These are phyloP conservation scores for Lunularia cruciata DNA, from an alignment of 225 moss, liverwort and hornwort species.

Conservation along the genomic window DNA sequence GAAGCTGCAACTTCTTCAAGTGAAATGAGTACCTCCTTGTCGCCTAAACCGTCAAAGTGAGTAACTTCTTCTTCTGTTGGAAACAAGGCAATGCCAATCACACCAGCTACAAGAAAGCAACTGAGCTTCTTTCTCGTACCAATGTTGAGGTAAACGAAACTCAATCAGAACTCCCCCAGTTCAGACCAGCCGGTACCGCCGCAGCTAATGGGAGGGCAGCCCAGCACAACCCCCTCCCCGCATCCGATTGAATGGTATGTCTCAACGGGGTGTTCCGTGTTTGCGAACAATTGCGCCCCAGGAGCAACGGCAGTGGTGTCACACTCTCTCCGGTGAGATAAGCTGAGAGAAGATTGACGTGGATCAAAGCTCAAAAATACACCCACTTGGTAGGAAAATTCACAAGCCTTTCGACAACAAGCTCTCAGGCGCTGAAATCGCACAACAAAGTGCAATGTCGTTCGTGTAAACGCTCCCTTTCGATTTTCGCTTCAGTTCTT, in stretches of 20 bases:
- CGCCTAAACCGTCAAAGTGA: neutral
- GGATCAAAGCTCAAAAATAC: too few relatives aligned
- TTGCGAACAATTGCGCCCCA: neutral
- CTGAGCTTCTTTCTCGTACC: neutral
- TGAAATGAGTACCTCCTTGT: slow-evolving; percentile 11
- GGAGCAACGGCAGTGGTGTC: too few relatives aligned
- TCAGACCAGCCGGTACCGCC: slow-evolving; percentile 17
- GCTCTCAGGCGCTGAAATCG: too few relatives aligned
- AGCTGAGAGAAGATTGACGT: too few relatives aligned
- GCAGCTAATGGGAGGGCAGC: slow-evolving; percentile 35
- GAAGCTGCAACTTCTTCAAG: neutral
- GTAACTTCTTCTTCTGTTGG: neutral
- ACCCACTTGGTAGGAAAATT: too few relatives aligned
- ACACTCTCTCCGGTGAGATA: too few relatives aligned
- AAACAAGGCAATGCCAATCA: neutral
- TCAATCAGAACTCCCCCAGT: neutral
- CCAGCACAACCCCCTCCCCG: slow-evolving; percentile 32
- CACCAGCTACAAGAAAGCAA: neutral
- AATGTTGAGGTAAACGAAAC: slow-evolving; percentile 7
- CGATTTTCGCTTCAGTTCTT: too few relatives aligned
- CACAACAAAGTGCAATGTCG: too few relatives aligned
- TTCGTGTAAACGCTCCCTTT: too few relatives aligned
- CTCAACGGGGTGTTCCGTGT: neutral
- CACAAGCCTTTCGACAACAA: too few relatives aligned
- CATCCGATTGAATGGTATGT: slow-evolving; percentile 11